Percentiles rank a stretch among this genome's conserved stretches.
These are phyloP conservation scores for Colletotrichum abscissum DNA, from an alignment of 2,329 filamentous ascomycete genomes.

Conservation along the genomic window DNA sequence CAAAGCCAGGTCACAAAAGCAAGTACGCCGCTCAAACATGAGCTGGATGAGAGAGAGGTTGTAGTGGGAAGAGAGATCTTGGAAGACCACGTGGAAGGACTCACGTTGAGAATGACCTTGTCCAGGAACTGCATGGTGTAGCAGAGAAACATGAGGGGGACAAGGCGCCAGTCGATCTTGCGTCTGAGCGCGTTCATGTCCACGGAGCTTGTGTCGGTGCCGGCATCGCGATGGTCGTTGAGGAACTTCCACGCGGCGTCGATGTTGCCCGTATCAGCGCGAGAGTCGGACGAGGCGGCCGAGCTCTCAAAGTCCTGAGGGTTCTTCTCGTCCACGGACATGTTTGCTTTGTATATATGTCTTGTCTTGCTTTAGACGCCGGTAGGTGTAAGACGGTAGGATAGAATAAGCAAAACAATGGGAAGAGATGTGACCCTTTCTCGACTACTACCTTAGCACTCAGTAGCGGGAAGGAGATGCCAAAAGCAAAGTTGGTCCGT, in stretches of 20 bases:
- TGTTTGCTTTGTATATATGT: neutral
- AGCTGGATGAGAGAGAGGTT: neutral
- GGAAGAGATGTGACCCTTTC: neutral
- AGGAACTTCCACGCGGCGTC: conserved; percentile 61
- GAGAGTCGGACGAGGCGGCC: conserved; percentile 31
- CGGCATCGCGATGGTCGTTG: conserved; percentile 52
- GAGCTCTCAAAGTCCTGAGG: conserved; percentile 33
- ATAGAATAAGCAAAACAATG: neutral
- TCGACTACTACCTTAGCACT: neutral
- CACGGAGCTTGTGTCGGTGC: conserved; percentile 45
- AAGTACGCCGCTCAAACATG: neutral
- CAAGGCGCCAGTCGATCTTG: conserved; percentile 68
- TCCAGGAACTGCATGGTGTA: conserved; percentile 74
- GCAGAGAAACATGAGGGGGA: conserved; percentile 71
- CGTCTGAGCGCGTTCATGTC: conserved; percentile 60
- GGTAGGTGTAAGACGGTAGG: neutral
- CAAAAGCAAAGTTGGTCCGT: neutral
- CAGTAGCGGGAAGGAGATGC: neutral
- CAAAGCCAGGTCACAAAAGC: neutral
- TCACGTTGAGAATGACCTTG: conserved; percentile 72
- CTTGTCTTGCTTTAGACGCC: neutral
- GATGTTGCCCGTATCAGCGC: conserved; percentile 42
- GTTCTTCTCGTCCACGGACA: conserved; percentile 42
- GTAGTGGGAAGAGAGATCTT: neutral
- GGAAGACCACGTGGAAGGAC: conserved; percentile 38